Evolutionary conservation across 192 early-diverging fungal species (phyloP).

Genomic region (Umbelopsis sp.): DNA sequence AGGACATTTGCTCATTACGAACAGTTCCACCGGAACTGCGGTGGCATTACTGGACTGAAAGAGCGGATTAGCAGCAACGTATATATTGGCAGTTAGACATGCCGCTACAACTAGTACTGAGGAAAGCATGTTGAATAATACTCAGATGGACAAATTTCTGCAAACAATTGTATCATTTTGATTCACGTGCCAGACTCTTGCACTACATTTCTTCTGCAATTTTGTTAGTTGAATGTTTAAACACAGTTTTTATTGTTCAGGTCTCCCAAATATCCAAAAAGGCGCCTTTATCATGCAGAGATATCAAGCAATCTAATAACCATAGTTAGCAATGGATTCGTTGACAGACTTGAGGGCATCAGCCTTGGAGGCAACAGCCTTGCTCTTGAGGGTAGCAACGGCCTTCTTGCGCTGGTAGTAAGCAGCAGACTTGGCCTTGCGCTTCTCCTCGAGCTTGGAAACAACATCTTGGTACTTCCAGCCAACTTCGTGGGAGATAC

Average conservation of each 20-base stretch:
- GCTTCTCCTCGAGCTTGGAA: conserved; percentile 96
- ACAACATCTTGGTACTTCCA: conserved; percentile 99
- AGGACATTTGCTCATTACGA: conserved; percentile 77
- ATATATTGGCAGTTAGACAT: background rate
- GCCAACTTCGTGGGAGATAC: conserved; percentile 94
- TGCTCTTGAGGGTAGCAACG: conserved; percentile 32
- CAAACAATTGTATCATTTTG: background rate
- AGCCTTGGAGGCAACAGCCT: conserved; percentile 38
- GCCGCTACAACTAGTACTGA: background rate
- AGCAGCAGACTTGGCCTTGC: conserved; percentile 91
- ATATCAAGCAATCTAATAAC: conserved; percentile 28
- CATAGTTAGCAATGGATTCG: conserved; percentile 31
- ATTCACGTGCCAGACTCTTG: background rate
- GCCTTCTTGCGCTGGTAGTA: conserved; percentile 93
- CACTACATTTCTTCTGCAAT: background rate
- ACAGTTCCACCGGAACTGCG: conserved; percentile 57
- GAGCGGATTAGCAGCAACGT: background rate
- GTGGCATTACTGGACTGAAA: background rate
- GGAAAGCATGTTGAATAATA: too few species aligned
- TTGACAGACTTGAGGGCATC: conserved; percentile 38
- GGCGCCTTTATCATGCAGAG: background rate
- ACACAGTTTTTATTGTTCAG: conserved; percentile 15
- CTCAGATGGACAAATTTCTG: background rate
- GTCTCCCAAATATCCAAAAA: conserved; percentile 19
- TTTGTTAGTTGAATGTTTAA: background rate